Percentiles rank a stretch among this genome's conserved stretches.
Conservation (phyloP, 2,329 filamentous ascomycete genomes). For the Ambrosiella cleistominuta region DNA sequence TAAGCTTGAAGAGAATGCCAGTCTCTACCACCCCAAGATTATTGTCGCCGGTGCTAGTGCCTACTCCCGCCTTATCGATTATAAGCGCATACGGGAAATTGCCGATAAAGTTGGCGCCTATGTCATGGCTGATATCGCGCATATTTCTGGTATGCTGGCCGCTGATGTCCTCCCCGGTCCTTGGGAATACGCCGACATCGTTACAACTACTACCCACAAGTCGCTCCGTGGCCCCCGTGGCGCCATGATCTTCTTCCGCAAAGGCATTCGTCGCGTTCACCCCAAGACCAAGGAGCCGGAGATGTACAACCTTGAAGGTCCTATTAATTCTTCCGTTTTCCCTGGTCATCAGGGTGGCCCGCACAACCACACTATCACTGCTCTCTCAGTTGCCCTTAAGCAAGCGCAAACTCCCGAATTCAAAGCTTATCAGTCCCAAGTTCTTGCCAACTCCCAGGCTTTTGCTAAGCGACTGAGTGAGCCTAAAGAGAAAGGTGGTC, state of each 20-base stretch:
- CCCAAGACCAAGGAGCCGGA: slow-evolving; percentile 73
- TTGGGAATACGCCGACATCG: slow-evolving; percentile 78
- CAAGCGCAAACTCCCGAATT: slow-evolving; percentile 84
- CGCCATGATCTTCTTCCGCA: slow-evolving; percentile 97
- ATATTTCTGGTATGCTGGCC: slow-evolving; percentile 86
- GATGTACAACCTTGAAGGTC: slow-evolving; percentile 75
- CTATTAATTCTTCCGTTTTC: slow-evolving; percentile 95
- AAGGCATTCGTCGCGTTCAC: slow-evolving; percentile 68
- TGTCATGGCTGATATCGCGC: slow-evolving; percentile 88
- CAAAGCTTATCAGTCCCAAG: slow-evolving; percentile 77
- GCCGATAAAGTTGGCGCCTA: slow-evolving; percentile 85
- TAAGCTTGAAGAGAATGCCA: slow-evolving; percentile 70
- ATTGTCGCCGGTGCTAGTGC: slow-evolving; percentile 89
- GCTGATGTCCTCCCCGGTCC: slow-evolving; percentile 82
- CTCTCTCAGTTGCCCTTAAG: slow-evolving; percentile 82
- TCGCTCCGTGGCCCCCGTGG: slow-evolving; percentile 85
- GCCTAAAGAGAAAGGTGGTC: slow-evolving; percentile 53
- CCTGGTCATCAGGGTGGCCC: slow-evolving; percentile 95
- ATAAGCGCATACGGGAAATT: slow-evolving; percentile 77
- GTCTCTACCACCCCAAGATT: slow-evolving; percentile 85
- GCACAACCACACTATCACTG: slow-evolving; percentile 98
- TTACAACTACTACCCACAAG: slow-evolving; percentile 97
- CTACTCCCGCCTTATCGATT: slow-evolving; percentile 92
- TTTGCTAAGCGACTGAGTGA: slow-evolving; percentile 53
- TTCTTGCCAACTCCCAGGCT: slow-evolving; percentile 79